These are phyloP conservation scores for Wickerhamomyces chambardii DNA, from an alignment of 805 yeast species.

Conservation along the genomic window DNA sequence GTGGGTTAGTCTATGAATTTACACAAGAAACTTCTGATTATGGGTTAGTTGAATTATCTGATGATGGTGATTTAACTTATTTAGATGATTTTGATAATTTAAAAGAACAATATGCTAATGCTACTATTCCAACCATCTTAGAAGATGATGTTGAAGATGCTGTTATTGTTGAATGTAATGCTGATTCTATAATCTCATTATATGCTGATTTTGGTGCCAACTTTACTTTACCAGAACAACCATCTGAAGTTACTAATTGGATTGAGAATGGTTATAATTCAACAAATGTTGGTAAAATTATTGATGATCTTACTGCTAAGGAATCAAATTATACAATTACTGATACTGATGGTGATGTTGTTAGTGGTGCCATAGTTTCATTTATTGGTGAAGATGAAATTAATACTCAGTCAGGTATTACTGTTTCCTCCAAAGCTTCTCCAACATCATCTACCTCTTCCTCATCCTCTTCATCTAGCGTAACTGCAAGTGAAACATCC, in stretches of 20 bases:
- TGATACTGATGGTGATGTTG: conserved; percentile 23
- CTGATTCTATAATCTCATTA: conserved; percentile 22
- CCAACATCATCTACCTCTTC: conserved; percentile 9
- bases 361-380: conserved; percentile 27
- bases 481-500: conserved; percentile 11
- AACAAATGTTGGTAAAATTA: conserved; percentile 33
- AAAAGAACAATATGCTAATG: conserved; percentile 27
- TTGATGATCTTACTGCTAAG: conserved; percentile 27
- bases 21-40: conserved; percentile 68
- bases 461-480: no score
- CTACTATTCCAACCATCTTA: conserved; percentile 26
- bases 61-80: conserved; percentile 30
- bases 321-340: conserved; percentile 29
- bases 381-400: conserved; percentile 25
- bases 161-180: conserved; percentile 29
- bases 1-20: conserved; percentile 92
- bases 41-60: conserved; percentile 56
- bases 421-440: conserved; percentile 6
- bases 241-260: conserved; percentile 31
- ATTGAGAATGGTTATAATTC: conserved; percentile 39
- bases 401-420: conserved; percentile 21
- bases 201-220: conserved; percentile 35
- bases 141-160: conserved; percentile 25
- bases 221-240: conserved; percentile 39
- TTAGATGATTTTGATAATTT: conserved; percentile 44